Percentiles rank a stretch among this genome's conserved stretches.
Evolutionary conservation across 108 stramenopile species (phyloP).

Genomic region (Bacterosira constricta): DNA sequence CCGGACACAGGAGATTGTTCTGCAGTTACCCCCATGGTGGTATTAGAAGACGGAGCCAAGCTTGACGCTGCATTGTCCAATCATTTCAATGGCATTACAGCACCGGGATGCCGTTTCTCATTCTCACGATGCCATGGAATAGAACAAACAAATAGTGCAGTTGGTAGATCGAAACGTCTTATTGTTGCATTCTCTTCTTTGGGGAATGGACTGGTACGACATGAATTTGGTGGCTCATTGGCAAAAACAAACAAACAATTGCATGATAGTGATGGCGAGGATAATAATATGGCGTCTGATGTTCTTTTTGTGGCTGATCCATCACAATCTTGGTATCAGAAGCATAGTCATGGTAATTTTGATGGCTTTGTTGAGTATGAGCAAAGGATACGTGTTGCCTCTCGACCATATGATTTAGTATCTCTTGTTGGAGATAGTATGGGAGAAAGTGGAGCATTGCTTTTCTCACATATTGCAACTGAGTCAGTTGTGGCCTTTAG

Average conservation of each 20-base stretch:
- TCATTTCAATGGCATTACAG: constrained; percentile 17
- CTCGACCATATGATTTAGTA: constrained; percentile 1
- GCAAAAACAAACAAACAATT: constrained; percentile 13
- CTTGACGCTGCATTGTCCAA: constrained; percentile 25
- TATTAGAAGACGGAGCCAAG: constrained; percentile 1
- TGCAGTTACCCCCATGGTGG: not conserved
- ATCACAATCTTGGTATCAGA: constrained; percentile 27
- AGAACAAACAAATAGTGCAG: not conserved
- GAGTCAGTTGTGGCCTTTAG: constrained; percentile 15
- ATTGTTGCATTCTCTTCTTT: constrained; percentile 20
- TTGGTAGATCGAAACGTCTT: constrained; percentile 1
- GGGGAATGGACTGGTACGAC: constrained; percentile 24
- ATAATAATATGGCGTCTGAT: not conserved
- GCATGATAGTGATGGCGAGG: not conserved
- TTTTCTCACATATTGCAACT: constrained; percentile 17
- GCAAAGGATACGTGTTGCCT: constrained; percentile 8
- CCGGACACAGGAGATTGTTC: not conserved
- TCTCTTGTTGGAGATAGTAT: constrained; percentile 23
- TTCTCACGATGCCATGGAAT: constrained; percentile 20
- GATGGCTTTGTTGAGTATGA: constrained; percentile 14
- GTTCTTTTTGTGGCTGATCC: constrained; percentile 23
- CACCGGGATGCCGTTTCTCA: constrained; percentile 9
- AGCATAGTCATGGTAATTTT: constrained; percentile 4
- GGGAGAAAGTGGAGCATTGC: constrained; percentile 23
- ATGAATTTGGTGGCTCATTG: constrained; percentile 19